Evolutionary conservation across 176 grass and related monocot genomes (phyloP), one percentile per base, ranked within the genome.

Genomic region (Areca catechu): DNA sequence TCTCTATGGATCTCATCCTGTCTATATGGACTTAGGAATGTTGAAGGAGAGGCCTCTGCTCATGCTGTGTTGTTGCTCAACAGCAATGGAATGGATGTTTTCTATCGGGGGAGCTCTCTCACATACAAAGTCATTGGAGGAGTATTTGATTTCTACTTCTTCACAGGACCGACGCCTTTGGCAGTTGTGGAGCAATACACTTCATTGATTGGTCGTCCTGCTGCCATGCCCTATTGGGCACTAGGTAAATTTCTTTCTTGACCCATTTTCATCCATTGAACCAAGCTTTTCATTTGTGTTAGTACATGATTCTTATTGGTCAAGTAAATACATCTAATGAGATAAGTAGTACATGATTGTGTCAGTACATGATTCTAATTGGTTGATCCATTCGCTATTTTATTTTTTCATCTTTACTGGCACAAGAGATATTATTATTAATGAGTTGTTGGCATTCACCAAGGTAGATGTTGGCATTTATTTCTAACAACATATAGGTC

Each of bases 71-170:
- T 96, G 58, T 72, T 96, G 63, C 91, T 96, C 62, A 96, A 87
- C 70, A 90, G 77, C 77, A 96, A 96, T 20, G 91, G 91, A 12
- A 96, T 96, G 91, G 86, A 96, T 34, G 83, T 96, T 5, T 62
- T 87, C 53, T 96, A 96, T 66, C 67, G 47, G 48, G 91, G 91
- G 2, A 84, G 58, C 15, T 90, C 86, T 0, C 37, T 96, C 1
- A 96, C 83, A 1, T 96, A 96, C 62, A 96, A 96, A 74, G 78
- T 90, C 22, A 96, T 96, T 19, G 91, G 91, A 21, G 91, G 91
- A 0, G 43, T 90, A 1, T 79, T 96, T 4, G 91, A 96, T 54
- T 96, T 96, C 61, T 96, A 90, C 84, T 82, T 84, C 91, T 90
- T 96, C 67, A 24, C 83, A 0, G 91, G 91, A 20, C 83, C 86